Evolutionary conservation across 2,329 filamentous ascomycete species (phyloP).

Genomic region (Monilinia laxa): DNA sequence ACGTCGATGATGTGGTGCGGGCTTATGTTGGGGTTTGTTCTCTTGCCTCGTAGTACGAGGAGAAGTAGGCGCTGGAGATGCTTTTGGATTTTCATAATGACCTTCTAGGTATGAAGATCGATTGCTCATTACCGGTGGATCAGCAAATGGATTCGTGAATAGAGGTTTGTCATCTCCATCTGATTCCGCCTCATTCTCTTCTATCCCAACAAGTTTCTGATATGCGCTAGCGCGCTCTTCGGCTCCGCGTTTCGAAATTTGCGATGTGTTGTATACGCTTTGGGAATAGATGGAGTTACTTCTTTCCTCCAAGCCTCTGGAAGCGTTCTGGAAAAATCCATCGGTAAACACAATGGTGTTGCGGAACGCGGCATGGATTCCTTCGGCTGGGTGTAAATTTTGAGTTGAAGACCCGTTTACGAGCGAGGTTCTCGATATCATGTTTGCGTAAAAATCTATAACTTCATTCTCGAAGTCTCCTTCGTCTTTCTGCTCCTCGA

Average conservation of each 20-base stretch:
- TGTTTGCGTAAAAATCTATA: slow-evolving; percentile 29
- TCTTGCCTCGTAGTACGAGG: slow-evolving; percentile 9
- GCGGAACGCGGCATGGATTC: slow-evolving; percentile 27
- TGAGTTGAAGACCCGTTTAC: not conserved
- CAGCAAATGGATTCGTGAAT: slow-evolving; percentile 6
- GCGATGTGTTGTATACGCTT: not conserved
- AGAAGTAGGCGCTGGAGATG: slow-evolving; percentile 3
- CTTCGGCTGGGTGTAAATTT: not conserved
- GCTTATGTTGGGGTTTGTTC: not conserved
- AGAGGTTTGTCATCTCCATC: not conserved
- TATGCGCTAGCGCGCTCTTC: slow-evolving; percentile 3
- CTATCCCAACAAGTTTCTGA: not conserved
- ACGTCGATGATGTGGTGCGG: not conserved
- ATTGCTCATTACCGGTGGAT: not conserved
- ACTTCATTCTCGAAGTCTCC: slow-evolving; percentile 30
- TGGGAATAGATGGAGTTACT: not conserved
- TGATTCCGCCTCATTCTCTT: not conserved
- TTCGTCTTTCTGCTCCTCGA: slow-evolving; percentile 18
- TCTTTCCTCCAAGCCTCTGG: not conserved
- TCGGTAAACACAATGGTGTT: slow-evolving; percentile 17
- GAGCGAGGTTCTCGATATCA: slow-evolving; percentile 22
- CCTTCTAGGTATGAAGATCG: not conserved
- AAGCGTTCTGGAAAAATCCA: not conserved
- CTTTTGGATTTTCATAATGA: not conserved
- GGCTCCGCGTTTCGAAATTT: not conserved